Conservation (phyloP, 495 filamentous ascomycete genomes). For the Podospora anserina region DNA sequence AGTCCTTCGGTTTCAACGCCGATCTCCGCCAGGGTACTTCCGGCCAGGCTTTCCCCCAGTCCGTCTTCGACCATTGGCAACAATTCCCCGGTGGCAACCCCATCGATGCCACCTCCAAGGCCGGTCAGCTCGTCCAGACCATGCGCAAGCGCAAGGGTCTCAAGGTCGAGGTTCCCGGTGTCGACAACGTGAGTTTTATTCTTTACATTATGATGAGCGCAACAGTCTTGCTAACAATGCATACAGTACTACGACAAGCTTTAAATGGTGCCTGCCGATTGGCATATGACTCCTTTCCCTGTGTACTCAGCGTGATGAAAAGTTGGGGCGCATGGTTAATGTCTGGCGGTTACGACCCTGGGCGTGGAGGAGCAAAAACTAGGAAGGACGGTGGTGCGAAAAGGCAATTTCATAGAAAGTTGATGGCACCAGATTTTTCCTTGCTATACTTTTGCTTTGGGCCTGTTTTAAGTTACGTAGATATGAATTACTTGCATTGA, state of each 20-base stretch:
- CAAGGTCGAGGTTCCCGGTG: slow-evolving; percentile 86
- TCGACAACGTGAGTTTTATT: slow-evolving; percentile 79
- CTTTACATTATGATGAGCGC: background rate
- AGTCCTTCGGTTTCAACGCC: slow-evolving; percentile 99
- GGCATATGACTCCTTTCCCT: slow-evolving; percentile 39
- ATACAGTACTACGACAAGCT: slow-evolving; percentile 98
- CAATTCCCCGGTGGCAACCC: slow-evolving; percentile 90
- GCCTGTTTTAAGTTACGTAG: slow-evolving; percentile 33
- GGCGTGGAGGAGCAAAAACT: slow-evolving; percentile 16
- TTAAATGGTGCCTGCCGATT: slow-evolving; percentile 53
- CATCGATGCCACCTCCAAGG: slow-evolving; percentile 78
- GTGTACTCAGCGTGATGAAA: slow-evolving; percentile 33
- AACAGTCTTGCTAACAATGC: slow-evolving; percentile 51
- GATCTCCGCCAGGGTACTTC: slow-evolving; percentile 91
- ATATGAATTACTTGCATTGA: slow-evolving; percentile 25
- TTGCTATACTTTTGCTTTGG: slow-evolving; percentile 22
- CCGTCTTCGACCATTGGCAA: slow-evolving; percentile 98
- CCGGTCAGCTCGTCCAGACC: slow-evolving; percentile 76
- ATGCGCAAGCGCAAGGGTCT: slow-evolving; percentile 99
- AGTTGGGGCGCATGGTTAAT: slow-evolving; percentile 16
- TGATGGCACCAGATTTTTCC: slow-evolving; percentile 18
- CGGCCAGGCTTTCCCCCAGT: slow-evolving; percentile 98
- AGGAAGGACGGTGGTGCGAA: slow-evolving; percentile 19
- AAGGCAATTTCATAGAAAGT: slow-evolving; percentile 23
- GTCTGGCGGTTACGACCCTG: slow-evolving; percentile 16